Evolutionary conservation across 2,329 filamentous ascomycete species (phyloP), one percentile per base, ranked within the genome.

Genomic region (Endoconidiophora laricicola): DNA sequence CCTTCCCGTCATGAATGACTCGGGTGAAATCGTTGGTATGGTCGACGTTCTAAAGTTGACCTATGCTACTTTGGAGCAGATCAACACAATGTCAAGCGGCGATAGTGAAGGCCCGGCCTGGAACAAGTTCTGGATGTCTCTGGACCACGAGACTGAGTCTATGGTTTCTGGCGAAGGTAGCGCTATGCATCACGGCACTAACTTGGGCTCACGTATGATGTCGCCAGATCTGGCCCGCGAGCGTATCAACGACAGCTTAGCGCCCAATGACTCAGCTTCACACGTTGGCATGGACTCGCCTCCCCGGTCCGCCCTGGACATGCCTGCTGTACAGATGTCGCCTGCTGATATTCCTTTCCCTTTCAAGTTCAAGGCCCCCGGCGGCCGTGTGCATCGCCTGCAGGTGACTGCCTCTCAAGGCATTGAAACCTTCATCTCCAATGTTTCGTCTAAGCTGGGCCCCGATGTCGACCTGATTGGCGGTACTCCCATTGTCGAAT

Each of bases 51-150:
- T 98, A 55, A 96, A 96, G 69, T 74, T 98, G 60, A 98, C 91
- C 20, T 98, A 98, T 66, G 91, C 91, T 46, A 98, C 91, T 4
- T 75, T 98, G 48, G 91, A 98, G 66, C 90, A 95, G 70, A 87
- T 94, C 66, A 96, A 96, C 70, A 87, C 86, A 53, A 96, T 98
- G 81, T 80, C 77, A 39, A 87, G 81, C 48, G 77, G 78, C 40
- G 90, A 94, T 61, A 86, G 79, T 58, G 91, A 98, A 66, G 91
- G 91, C 0, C 91, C 91, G 4, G 91, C 91, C 5, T 98, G 91
- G 91, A 96, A 95, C 71, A 98, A 96, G 66, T 98, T 98, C 69
- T 98, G 91, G 91, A 73, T 96, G 57, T 96, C 91, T 1, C 80
- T 98, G 59, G 78, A 96, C 64, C 79, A 93, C 59, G 90, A 94